These are phyloP conservation scores for Lactarius pseudohatsudake DNA, from an alignment of 768 basidiomycete species.

Conservation along the genomic window DNA sequence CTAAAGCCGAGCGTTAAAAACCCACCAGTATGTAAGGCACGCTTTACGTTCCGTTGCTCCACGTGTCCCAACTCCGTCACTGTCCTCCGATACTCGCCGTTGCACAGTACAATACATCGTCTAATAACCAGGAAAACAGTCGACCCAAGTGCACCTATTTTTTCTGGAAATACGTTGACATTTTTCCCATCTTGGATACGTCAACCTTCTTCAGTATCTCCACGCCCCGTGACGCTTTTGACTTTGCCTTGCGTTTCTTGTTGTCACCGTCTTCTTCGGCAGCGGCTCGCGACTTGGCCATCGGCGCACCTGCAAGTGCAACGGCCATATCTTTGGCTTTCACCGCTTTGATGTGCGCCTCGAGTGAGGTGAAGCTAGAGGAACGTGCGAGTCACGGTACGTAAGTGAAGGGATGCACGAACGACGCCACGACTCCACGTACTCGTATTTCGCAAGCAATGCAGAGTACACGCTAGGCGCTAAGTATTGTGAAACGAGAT, in stretches of 20 bases:
- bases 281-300: constrained; percentile 33
- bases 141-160: constrained; percentile 5
- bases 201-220: constrained; percentile 84
- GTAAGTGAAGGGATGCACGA: background rate
- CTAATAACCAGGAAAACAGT: background rate
- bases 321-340: constrained; percentile 48
- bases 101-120: constrained; percentile 1
- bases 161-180: constrained; percentile 83
- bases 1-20: constrained; percentile 1
- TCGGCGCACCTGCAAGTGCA: constrained; percentile 37
- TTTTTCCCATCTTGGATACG: constrained; percentile 79
- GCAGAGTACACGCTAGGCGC: constrained; percentile 45
- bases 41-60: background rate
- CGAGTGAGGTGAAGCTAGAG: constrained; percentile 61
- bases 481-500: constrained; percentile 78
- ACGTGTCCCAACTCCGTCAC: background rate
- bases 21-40: background rate
- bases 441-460: constrained; percentile 73
- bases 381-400: background rate
- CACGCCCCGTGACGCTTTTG: constrained; percentile 67
- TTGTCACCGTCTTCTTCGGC: constrained; percentile 37
- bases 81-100: background rate
- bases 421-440: constrained; percentile 35
- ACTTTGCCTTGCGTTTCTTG: constrained; percentile 66
- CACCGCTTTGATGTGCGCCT: constrained; percentile 51